These are phyloP conservation scores for Colletotrichum graminicola DNA, from an alignment of 2,329 filamentous ascomycete genomes.

Conservation along the genomic window DNA sequence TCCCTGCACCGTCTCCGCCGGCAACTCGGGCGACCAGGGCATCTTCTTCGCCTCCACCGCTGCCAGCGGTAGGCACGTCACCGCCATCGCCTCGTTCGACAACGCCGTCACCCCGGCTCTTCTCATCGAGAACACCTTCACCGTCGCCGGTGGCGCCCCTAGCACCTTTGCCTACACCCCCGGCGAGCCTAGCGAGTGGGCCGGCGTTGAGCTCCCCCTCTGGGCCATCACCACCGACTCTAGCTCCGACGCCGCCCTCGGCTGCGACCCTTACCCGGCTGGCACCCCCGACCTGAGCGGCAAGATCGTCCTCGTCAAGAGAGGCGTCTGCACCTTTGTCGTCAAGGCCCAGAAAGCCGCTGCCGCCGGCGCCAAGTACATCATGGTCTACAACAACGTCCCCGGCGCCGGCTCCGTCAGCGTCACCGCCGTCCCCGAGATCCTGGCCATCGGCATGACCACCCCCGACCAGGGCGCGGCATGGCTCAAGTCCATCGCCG, in stretches of 20 bases:
- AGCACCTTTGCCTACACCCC: constrained; percentile 58
- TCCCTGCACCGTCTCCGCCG: constrained; percentile 65
- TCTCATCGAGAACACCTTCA: constrained; percentile 57
- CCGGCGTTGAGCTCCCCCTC: constrained; percentile 60
- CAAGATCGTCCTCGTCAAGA: constrained; percentile 70
- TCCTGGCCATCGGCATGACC: constrained; percentile 58
- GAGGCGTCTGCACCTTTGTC: constrained; percentile 68
- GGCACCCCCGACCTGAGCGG: constrained; percentile 68
- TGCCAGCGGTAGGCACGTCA: constrained; percentile 60
- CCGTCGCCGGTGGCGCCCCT: constrained; percentile 51
- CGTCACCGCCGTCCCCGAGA: constrained; percentile 47
- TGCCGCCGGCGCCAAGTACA: constrained; percentile 68
- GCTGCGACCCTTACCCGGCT: constrained; percentile 64
- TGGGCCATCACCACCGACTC: constrained; percentile 63
- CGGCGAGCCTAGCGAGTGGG: constrained; percentile 58
- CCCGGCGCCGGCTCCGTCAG: constrained; percentile 52
- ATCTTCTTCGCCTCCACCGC: constrained; percentile 64
- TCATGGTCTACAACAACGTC: constrained; percentile 72
- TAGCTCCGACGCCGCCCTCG: constrained; percentile 60
- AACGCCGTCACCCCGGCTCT: constrained; percentile 59
- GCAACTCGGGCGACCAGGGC: constrained; percentile 61
- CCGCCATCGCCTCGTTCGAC: constrained; percentile 64
- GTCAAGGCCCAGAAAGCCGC: constrained; percentile 66
- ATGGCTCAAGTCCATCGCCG: constrained; percentile 59
- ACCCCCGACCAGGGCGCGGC: constrained; percentile 55